phyloP scores from a whole-genome alignment of 2,329 filamentous ascomycete species.

The Zymoseptoria ardabiliae region DNA sequence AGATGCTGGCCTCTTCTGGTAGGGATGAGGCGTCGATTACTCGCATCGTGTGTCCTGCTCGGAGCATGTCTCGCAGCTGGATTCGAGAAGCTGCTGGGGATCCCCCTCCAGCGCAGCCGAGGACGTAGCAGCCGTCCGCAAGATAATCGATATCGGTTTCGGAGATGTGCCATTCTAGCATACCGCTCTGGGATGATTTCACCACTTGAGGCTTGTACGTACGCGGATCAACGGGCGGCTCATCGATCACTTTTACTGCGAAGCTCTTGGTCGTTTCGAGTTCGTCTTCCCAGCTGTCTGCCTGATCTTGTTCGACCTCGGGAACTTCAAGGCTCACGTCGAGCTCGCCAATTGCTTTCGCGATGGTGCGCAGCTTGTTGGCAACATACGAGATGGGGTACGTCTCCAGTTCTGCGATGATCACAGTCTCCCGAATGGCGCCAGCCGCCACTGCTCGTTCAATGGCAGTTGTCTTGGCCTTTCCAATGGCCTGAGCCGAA shows the following conservation, averaged over 20 bases:
- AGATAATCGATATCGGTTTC: constrained; percentile 54
- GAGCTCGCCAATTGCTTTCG: constrained; percentile 28
- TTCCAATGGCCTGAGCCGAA: constrained; percentile 33
- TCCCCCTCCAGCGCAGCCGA: constrained; percentile 55
- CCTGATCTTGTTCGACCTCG: constrained; percentile 14
- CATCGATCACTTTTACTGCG: constrained; percentile 30
- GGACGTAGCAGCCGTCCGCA: constrained; percentile 52
- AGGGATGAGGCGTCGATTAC: constrained; percentile 48
- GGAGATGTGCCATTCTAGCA: constrained; percentile 48
- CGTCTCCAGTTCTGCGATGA: constrained; percentile 42
- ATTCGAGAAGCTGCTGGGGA: constrained; percentile 48
- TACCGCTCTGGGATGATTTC: constrained; percentile 39
- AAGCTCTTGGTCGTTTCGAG: constrained; percentile 21
- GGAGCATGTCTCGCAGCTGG: constrained; percentile 45
- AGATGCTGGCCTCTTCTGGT: constrained; percentile 45
- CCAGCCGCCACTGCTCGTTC: constrained; percentile 31
- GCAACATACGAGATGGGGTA: constrained; percentile 31
- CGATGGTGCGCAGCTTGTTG: constrained; percentile 27
- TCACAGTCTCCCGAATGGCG: constrained; percentile 32
- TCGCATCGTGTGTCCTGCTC: constrained; percentile 44
- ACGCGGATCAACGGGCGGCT: constrained; percentile 22
- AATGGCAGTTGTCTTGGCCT: constrained; percentile 32
- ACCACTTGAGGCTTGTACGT: constrained; percentile 40
- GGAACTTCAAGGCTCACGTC: constrained; percentile 20
- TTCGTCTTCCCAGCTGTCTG: constrained; percentile 9